Percentiles rank a stretch among this genome's conserved stretches.
These are phyloP conservation scores for Candida nanaspora DNA, from an alignment of 805 yeast species.

Conservation along the genomic window DNA sequence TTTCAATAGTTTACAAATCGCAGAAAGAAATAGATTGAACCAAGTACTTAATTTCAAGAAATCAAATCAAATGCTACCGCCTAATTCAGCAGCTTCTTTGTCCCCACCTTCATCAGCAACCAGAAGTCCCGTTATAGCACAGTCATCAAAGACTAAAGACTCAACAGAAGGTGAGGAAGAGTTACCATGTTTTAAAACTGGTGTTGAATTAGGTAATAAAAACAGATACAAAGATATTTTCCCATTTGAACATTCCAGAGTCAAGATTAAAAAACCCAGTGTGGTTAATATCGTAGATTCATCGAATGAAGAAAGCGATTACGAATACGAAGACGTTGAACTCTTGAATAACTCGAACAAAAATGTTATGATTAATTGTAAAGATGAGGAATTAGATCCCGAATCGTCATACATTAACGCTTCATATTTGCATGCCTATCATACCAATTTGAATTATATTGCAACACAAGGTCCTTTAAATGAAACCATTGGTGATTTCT, in stretches of 20 bases:
- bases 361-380: too few species aligned
- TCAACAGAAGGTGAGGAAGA: slow-evolving; percentile 10
- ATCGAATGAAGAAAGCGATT: too few species aligned
- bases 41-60: slow-evolving; percentile 27
- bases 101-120: too few species aligned
- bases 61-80: too few species aligned
- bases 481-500: slow-evolving; percentile 74
- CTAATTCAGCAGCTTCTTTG: too few species aligned
- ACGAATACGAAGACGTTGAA: too few species aligned
- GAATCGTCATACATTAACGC: slow-evolving; percentile 76
- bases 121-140: too few species aligned
- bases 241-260: slow-evolving; percentile 82
- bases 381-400: too few species aligned
- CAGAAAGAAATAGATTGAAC: slow-evolving; percentile 63
- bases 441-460: slow-evolving; percentile 44
- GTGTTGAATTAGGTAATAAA: slow-evolving; percentile 74
- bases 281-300: too few species aligned
- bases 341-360: too few species aligned
- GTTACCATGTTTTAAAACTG: slow-evolving; percentile 52
- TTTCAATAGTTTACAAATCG: slow-evolving; percentile 60
- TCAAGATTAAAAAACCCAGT: slow-evolving; percentile 37
- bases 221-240: slow-evolving; percentile 86
- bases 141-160: too few species aligned
- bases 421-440: slow-evolving; percentile 48
- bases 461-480: slow-evolving; percentile 87